A percentile compares a stretch with the other conserved stretches of the same genome.
Evolutionary conservation across 352 stramenopile species (phyloP).

Genomic region (Phytopythium chamaehyphon): DNA sequence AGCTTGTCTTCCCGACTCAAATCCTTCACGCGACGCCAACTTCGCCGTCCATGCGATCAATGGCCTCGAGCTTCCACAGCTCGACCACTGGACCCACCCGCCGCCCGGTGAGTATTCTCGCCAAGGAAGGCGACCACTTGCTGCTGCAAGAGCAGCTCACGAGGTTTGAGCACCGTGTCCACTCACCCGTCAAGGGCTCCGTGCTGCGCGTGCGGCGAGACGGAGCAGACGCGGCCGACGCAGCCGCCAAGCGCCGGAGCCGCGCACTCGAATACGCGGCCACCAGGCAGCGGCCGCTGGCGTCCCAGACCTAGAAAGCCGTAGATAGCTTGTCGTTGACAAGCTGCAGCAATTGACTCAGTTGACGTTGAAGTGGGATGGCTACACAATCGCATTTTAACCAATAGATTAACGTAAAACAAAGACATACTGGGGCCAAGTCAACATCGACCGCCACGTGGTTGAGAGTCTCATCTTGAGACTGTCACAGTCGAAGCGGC

Average conservation of each 20-base stretch:
- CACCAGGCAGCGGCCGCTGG: background rate
- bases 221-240: conserved; percentile 21
- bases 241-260: conserved; percentile 32
- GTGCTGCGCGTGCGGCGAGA: conserved; percentile 36
- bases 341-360: too few relatives aligned
- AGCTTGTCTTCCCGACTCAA: conserved; percentile 6
- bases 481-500: conserved; percentile 1
- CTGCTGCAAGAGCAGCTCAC: conserved; percentile 49
- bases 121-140: conserved; percentile 40
- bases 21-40: background rate
- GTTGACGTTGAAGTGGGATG: conserved; percentile 3
- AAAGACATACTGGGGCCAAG: background rate
- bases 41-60: conserved; percentile 8
- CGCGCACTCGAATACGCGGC: conserved; percentile 26
- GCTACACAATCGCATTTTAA: background rate
- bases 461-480: too few relatives aligned
- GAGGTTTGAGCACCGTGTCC: conserved; percentile 33
- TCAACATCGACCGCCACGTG: background rate
- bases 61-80: conserved; percentile 2
- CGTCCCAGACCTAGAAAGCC: background rate
- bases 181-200: conserved; percentile 17
- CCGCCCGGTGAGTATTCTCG: conserved; percentile 33
- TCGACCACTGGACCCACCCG: conserved; percentile 13
- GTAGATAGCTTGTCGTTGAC: background rate
- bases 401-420: background rate